These are phyloP conservation scores for Pythium oligandrum DNA, from an alignment of 352 stramenopile species.

Conservation along the genomic window DNA sequence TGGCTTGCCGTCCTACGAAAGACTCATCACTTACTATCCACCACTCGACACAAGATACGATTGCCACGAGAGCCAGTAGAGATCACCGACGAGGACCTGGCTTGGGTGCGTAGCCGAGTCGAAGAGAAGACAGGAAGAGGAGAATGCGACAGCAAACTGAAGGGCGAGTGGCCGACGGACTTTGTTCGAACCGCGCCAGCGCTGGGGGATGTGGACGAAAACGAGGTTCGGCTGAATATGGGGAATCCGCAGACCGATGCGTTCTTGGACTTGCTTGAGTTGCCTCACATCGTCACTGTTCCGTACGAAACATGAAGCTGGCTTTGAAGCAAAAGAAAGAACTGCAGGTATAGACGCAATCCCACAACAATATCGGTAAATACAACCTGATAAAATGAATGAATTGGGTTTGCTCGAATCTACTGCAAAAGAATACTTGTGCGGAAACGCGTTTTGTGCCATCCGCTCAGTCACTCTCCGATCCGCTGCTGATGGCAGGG, in stretches of 20 bases:
- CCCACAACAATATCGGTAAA: too few species aligned
- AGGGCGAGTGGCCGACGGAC: slow-evolving; percentile 16
- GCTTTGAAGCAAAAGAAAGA: too few species aligned
- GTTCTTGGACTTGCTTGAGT: slow-evolving; percentile 60
- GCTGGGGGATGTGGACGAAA: slow-evolving; percentile 6
- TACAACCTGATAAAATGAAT: too few species aligned
- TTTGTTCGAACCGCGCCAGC: slow-evolving; percentile 26
- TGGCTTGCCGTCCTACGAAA: slow-evolving; percentile 83
- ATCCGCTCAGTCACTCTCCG: slow-evolving; percentile 44
- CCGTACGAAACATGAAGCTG: too few species aligned
- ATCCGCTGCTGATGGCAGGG: slow-evolving; percentile 58
- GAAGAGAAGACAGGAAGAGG: too few species aligned
- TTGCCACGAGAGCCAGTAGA: slow-evolving; percentile 18
- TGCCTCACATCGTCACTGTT: slow-evolving; percentile 69
- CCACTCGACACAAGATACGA: too few species aligned
- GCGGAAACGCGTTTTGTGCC: too few species aligned
- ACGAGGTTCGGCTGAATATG: not conserved
- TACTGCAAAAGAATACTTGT: too few species aligned
- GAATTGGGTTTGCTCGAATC: too few species aligned
- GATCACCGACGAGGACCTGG: slow-evolving; percentile 29
- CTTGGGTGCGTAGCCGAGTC: slow-evolving; percentile 18
- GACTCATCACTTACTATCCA: slow-evolving; percentile 35
- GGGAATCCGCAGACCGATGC: slow-evolving; percentile 89
- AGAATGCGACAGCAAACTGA: not conserved
- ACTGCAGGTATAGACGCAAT: too few species aligned